phyloP scores from a whole-genome alignment of 331 rosid species.

The Cydonia oblonga region DNA sequence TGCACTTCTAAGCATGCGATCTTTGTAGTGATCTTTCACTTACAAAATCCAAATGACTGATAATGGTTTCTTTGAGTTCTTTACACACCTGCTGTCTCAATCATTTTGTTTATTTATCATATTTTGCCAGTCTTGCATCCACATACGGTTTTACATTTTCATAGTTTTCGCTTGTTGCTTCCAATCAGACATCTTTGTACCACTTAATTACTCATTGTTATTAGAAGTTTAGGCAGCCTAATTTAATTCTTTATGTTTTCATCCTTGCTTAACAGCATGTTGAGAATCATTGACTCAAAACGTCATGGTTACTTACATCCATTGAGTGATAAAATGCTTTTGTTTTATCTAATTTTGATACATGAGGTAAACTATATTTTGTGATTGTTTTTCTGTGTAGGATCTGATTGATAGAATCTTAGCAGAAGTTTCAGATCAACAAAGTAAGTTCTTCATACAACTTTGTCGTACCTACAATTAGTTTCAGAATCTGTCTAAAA shows the following conservation, averaged over 20 bases:
- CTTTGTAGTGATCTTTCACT: background rate
- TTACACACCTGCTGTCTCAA: background rate
- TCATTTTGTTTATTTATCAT: background rate
- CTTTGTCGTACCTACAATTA: background rate
- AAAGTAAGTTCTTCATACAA: slow-evolving; percentile 38
- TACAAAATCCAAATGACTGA: background rate
- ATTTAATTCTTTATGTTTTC: background rate
- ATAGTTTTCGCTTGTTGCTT: background rate
- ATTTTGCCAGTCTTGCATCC: background rate
- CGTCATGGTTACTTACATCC: background rate
- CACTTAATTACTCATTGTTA: background rate
- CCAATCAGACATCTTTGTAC: background rate
- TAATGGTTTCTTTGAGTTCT: background rate
- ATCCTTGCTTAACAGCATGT: background rate
- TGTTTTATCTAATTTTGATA: background rate
- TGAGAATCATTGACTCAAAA: background rate
- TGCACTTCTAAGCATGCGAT: background rate
- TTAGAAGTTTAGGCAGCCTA: background rate
- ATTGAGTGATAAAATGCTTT: background rate
- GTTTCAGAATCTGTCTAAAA: background rate
- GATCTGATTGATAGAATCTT: slow-evolving; percentile 56
- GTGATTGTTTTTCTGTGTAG: slow-evolving; percentile 36
- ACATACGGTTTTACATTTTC: background rate
- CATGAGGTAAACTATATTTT: background rate
- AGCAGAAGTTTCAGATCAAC: slow-evolving; percentile 54